phyloP scores from a whole-genome alignment of 352 stramenopile genomes.

The Globisporangium yorkense region DNA sequence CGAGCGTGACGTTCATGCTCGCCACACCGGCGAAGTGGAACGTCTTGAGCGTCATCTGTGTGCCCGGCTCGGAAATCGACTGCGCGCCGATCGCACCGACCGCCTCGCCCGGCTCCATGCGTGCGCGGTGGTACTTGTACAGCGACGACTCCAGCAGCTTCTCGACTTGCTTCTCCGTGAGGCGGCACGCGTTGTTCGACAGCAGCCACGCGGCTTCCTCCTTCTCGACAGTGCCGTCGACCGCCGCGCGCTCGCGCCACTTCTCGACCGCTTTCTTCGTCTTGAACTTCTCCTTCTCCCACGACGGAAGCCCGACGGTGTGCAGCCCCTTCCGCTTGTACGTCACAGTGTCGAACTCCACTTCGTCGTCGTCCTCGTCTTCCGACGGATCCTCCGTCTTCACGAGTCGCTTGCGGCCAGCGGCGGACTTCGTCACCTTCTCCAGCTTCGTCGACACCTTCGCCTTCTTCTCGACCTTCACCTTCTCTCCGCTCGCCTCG shows the following conservation, averaged over 20 bases:
- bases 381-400: slow-evolving; percentile 31
- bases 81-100: slow-evolving; percentile 97
- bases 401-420: slow-evolving; percentile 39
- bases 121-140: slow-evolving; percentile 83
- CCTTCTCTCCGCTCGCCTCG: slow-evolving; percentile 2
- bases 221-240: slow-evolving; percentile 48
- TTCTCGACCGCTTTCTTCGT: slow-evolving; percentile 32
- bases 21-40: slow-evolving; percentile 99
- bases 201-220: slow-evolving; percentile 76
- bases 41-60: slow-evolving; percentile 97
- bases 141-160: slow-evolving; percentile 71
- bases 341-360: slow-evolving; percentile 35
- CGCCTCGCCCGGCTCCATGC: slow-evolving; percentile 94
- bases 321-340: slow-evolving; percentile 71
- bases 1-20: slow-evolving; percentile 99
- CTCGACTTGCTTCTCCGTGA: slow-evolving; percentile 78
- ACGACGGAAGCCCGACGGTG: slow-evolving; percentile 48
- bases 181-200: slow-evolving; percentile 89
- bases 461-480: slow-evolving; percentile 47
- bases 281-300: slow-evolving; percentile 56
- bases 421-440: slow-evolving; percentile 36
- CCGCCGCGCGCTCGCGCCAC: slow-evolving; percentile 48
- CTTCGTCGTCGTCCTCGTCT: slow-evolving; percentile 40
- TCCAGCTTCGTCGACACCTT: slow-evolving; percentile 59
- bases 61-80: slow-evolving; percentile 95